Conservation (phyloP, 2,329 filamentous ascomycete species). For the Aspergillus niger region DNA sequence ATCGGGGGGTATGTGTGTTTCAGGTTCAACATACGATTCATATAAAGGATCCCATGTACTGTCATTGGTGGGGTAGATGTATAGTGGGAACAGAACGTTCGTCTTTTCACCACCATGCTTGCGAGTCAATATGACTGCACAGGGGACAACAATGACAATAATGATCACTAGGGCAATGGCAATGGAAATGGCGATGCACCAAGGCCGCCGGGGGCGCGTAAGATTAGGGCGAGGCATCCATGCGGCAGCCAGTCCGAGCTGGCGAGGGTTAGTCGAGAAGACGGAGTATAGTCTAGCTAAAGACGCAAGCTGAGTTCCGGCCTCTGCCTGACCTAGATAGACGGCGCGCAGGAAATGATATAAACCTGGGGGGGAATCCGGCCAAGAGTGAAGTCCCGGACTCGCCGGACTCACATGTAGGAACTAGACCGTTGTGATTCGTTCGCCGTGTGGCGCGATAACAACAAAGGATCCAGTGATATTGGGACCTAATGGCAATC, state of each 20-base stretch:
- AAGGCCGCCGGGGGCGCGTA: constrained; percentile 13
- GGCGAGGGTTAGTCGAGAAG: background rate
- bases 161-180: constrained; percentile 16
- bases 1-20: too few relatives aligned
- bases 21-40: constrained; percentile 16
- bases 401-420: background rate
- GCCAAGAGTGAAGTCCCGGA: background rate
- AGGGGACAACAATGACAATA: constrained; percentile 20
- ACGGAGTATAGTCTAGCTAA: background rate
- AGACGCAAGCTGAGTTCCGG: background rate
- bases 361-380: background rate
- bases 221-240: constrained; percentile 10
- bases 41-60: constrained; percentile 28
- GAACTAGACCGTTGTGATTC: background rate
- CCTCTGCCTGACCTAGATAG: background rate
- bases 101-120: constrained; percentile 7
- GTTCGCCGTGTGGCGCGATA: background rate
- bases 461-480: background rate
- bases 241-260: constrained; percentile 1
- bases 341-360: background rate
- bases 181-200: constrained; percentile 14
- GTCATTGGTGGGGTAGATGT: constrained; percentile 26
- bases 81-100: constrained; percentile 28
- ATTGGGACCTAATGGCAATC: background rate
- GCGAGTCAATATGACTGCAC: constrained; percentile 15